Evolutionary conservation across 805 yeast genomes (phyloP), one percentile per base, ranked within the genome.

Genomic region (Metschnikowia matae): DNA sequence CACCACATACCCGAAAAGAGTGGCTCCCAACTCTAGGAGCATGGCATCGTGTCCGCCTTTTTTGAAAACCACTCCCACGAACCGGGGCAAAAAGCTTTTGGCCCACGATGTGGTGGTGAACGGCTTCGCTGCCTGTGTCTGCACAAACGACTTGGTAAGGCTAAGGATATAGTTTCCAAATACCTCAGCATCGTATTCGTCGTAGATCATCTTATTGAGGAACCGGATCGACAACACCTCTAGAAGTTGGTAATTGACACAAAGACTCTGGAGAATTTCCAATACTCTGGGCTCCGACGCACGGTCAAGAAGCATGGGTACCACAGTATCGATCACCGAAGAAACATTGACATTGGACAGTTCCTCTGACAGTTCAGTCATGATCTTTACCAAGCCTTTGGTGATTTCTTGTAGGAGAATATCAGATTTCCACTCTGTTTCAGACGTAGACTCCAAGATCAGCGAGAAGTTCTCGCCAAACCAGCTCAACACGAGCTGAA

Each of bases 401-500:
- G 85, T 62, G 13, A 84, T 74, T 13, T 82, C 82, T 15, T 67
- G 68, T 37, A 79, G 73, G 0, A 87, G 75, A 21, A 79, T 71
- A 37, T 79, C 79, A 39, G 80, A 77, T 23, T 62, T 62, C 63
- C 67, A 62, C 6, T 53, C 53, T 2, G 41, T 15, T 33, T 50
- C 51, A 3, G 50, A 42, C 8, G 51, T 45, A 54, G 76, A 82
- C 3, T 67, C 66, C n/a, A 84, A 63, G 15, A 58, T 49, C 4
- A 47, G 50, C 5, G 55, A 45, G 6, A 87, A 70, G 13, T 82
- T 77, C 39, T 84, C 90, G 3, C 81, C 81, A 35, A 89, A 69
- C 57, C 84, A 81, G 55, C 81, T 87, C 33, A 85, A 79, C 6
- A 87, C 70, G 47, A 87, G 67, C 29, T 81, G 78, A 26, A 80